phyloP scores from a whole-genome alignment of 345 rosid species.

The Populus tremula region DNA sequence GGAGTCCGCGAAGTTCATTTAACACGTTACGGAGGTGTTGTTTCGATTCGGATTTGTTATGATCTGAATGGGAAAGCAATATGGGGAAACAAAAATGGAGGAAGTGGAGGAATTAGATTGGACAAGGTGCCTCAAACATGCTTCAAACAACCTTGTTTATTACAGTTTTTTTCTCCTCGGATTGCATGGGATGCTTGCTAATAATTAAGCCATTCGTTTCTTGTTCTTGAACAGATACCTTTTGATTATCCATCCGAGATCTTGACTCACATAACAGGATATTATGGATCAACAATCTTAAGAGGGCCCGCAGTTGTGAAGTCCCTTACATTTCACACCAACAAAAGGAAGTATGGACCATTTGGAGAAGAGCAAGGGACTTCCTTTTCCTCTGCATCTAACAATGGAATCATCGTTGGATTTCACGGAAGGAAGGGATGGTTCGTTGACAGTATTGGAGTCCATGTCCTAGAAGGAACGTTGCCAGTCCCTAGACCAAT shows the following conservation, averaged over 20 bases:
- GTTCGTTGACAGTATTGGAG: constrained; percentile 29
- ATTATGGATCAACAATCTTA: constrained; percentile 22
- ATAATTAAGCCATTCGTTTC: not conserved
- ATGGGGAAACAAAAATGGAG: constrained; percentile 33
- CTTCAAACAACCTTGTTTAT: not conserved
- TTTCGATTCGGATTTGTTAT: constrained; percentile 23
- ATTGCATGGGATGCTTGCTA: not conserved
- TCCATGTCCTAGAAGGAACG: constrained; percentile 18
- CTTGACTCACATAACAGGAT: constrained; percentile 28
- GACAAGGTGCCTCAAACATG: constrained; percentile 16
- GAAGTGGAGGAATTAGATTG: constrained; percentile 17
- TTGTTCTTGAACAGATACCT: constrained; percentile 13
- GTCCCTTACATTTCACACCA: constrained; percentile 29
- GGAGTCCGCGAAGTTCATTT: constrained; percentile 27
- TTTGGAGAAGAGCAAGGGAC: constrained; percentile 32
- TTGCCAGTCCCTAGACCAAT: not conserved
- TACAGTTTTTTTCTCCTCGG: not conserved
- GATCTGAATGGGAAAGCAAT: constrained; percentile 26
- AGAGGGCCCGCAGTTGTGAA: constrained; percentile 17
- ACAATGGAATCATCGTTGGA: constrained; percentile 20
- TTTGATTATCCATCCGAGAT: constrained; percentile 28
- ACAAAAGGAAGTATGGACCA: constrained; percentile 27
- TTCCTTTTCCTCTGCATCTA: constrained; percentile 21
- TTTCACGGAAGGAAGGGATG: constrained; percentile 27
- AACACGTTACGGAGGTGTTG: constrained; percentile 18